Evolutionary conservation across 1,139 yeast species (phyloP), one percentile per base, ranked within the genome.

Genomic region (Magnusiomyces ingens): DNA sequence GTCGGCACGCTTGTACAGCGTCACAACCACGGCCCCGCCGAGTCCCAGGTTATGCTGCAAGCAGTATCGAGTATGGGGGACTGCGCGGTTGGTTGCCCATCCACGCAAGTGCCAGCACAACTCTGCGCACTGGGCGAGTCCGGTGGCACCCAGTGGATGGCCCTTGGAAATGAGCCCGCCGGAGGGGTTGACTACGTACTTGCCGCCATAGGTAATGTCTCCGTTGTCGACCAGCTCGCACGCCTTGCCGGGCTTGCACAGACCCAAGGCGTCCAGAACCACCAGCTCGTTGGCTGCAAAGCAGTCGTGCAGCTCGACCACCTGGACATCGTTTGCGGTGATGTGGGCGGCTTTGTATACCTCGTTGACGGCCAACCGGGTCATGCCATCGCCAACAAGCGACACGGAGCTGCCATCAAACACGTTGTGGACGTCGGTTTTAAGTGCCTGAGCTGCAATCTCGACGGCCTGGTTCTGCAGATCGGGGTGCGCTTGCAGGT

Each of bases 401-500:
- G 65, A 64, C n/a, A 64, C 52, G 13, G 66, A 57, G 19, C 60
- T 54, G 43, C 59, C 60, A 50, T 57, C 52, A 54, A 63, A 65
- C 13, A 66, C 59, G 18, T 50, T 53, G 32, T 58, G 50, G 21
- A 59, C 56, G 49, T 65, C 68, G 11, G 68, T 64, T 26, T 57
- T 57, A 59, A 64, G 54, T 18, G 61, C 54, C 52, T 63, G 66
- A 5, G 62, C 66, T 10, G 66, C 63, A 51, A 65, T 65, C 51
- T 64, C 67, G 37, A 65, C 57, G 1, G 63, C 66, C 57, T 65
- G 65, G 49, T 57, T 50, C 48, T 58, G 54, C 45, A 64, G 55
- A 13, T 63, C 58, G 13, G 66, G 66, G 54, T 65, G 66, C 17
- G 54, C 86, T 65, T 80, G 78, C 62, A 87, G 75, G 73, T 84